Conservation (phyloP, 1,284 basidiomycete genomes). For the Volvariella volvacea region DNA sequence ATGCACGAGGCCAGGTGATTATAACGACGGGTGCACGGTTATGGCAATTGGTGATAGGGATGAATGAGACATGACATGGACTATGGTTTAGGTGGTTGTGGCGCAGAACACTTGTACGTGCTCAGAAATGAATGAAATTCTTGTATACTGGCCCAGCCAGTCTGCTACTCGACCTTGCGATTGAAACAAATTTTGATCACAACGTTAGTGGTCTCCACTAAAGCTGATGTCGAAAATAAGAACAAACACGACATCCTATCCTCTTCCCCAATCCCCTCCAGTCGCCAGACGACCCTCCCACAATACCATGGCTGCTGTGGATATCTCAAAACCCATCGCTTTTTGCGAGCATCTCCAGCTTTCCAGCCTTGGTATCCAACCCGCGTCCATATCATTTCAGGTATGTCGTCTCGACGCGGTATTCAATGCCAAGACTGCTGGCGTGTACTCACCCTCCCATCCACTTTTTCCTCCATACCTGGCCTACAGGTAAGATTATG, state of each 20-base stretch:
- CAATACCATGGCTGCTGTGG: constrained; percentile 23
- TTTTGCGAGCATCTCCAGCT: constrained; percentile 90
- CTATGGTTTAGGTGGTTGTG: too few relatives aligned
- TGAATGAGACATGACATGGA: too few relatives aligned
- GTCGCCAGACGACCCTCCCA: not conserved
- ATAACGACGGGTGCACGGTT: too few relatives aligned
- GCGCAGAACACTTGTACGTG: too few relatives aligned
- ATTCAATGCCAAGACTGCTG: constrained; percentile 19
- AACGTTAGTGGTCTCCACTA: too few relatives aligned
- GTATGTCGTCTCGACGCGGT: constrained; percentile 35
- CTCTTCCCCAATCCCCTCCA: not conserved
- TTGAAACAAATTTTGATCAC: too few relatives aligned
- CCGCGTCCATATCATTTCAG: constrained; percentile 96
- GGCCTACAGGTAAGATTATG: constrained; percentile 21
- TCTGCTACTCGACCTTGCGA: too few relatives aligned
- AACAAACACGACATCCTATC: constrained; percentile 3
- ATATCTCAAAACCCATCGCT: constrained; percentile 66
- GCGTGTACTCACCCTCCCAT: constrained; percentile 20
- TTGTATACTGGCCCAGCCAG: too few relatives aligned
- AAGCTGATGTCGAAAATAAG: constrained; percentile 2
- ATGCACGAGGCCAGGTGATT: too few relatives aligned
- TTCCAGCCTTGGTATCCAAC: constrained; percentile 93
- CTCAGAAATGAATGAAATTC: too few relatives aligned
- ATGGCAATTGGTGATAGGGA: too few relatives aligned
- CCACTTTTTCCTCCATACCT: not conserved